Base-by-base conservation (phyloP, 805 yeast species). In the Metschnikowia cerradonensis region DNA sequence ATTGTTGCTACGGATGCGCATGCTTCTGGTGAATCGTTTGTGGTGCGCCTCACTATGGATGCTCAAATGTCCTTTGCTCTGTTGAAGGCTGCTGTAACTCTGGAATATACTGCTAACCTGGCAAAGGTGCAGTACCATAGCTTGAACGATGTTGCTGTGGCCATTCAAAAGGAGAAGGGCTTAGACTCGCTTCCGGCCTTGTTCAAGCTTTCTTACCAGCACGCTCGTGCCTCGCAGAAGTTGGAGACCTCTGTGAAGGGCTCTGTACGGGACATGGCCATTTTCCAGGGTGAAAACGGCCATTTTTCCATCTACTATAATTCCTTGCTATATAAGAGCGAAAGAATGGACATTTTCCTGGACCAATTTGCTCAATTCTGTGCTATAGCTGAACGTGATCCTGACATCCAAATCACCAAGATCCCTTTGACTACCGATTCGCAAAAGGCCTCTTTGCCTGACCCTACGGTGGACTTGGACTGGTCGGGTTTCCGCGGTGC, bases 401-500 rank as follows among this genome's bases (percentile, higher is more conserved):
- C 80, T 1, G 63, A 72, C 0, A 48, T 64, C 2, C 64, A 70
- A 17, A 77, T 89, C 49, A 82, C 94, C 41, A 74, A 81, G 52
- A 78, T 88, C 31, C 78, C 81, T 39, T 75, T 94, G 56, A 72
- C 89, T 50, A 90, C 98, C 1, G 61, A 70, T n/a, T 67, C 83
- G 1, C 96, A 90, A 60, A 63, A 60, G 41, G 55, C 67, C 0
- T 69, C 75, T 2, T 74, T 95, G 50, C 99, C 99, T 6, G 91
- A 91, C 65, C 98, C 99, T 41, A 88, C 90, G 7, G 67, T 73
- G 8, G 86, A 90, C 60, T 76, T 94, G 56, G 96, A 90, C 69
- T 94, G 97, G 97, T 76, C 84, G 39, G 87, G 86, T 30, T 94
- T 82, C 69, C 79, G 95, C 58, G 99, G 99, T 42, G 91, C 98